These are phyloP conservation scores for Isatis lusitanica DNA, from an alignment of 441 rosid genomes.

Conservation along the genomic window DNA sequence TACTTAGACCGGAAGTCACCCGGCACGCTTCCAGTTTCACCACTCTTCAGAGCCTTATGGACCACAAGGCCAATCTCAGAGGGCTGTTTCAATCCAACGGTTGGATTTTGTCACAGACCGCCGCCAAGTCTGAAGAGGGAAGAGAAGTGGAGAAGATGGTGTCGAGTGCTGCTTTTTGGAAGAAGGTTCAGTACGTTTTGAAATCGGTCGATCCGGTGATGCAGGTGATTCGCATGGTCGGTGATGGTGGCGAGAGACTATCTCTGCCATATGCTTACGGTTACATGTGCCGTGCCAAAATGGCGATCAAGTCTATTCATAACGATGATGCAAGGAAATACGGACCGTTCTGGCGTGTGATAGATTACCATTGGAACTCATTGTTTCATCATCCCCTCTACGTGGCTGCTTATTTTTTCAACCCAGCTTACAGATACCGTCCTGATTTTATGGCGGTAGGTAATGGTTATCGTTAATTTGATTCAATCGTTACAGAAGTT, in stretches of 20 bases:
- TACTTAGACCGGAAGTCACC: conserved; percentile 67
- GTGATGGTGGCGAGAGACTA: conserved; percentile 45
- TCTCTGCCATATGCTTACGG: conserved; percentile 69
- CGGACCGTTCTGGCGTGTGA: conserved; percentile 78
- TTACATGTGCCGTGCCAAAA: conserved; percentile 69
- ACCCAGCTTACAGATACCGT: conserved; percentile 77
- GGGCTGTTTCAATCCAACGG: conserved; percentile 78
- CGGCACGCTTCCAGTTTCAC: conserved; percentile 58
- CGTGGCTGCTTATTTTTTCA: conserved; percentile 89
- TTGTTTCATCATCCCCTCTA: conserved; percentile 84
- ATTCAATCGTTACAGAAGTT: not conserved
- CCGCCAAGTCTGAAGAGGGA: conserved; percentile 59
- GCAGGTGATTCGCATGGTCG: conserved; percentile 67
- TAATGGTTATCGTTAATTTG: conserved; percentile 6
- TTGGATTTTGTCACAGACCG: conserved; percentile 67
- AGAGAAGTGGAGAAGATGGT: conserved; percentile 79
- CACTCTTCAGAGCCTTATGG: conserved; percentile 68
- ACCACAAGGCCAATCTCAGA: conserved; percentile 66
- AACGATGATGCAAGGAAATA: conserved; percentile 71
- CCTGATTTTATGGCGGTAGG: conserved; percentile 76
- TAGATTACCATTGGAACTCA: conserved; percentile 73
- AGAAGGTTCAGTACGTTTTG: conserved; percentile 68
- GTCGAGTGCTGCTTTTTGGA: conserved; percentile 75
- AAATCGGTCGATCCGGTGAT: conserved; percentile 78
- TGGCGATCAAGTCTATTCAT: conserved; percentile 65